A percentile compares a stretch with the other conserved stretches of the same genome.
Conservation (phyloP, 495 filamentous ascomycete species). For the Tricharina praecox region DNA sequence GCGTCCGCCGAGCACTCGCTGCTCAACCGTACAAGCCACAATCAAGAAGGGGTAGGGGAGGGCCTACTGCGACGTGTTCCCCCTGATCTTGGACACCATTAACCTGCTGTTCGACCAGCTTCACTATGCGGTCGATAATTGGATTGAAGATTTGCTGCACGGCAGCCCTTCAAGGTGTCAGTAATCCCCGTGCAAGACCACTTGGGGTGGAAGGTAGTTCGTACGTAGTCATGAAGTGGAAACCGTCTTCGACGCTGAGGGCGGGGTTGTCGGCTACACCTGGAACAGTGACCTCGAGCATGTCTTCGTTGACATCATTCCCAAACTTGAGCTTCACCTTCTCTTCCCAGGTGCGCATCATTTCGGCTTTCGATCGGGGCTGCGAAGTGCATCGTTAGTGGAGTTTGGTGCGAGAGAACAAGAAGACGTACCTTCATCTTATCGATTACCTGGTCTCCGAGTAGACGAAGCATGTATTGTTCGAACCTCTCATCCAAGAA, state of each 20-base stretch:
- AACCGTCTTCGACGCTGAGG: slow-evolving; percentile 44
- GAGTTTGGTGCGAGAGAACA: not conserved
- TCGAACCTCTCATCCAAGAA: slow-evolving; percentile 40
- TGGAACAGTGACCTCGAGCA: slow-evolving; percentile 36
- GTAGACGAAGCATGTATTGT: slow-evolving; percentile 48
- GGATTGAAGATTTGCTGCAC: slow-evolving; percentile 39
- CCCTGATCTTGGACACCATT: slow-evolving; percentile 23
- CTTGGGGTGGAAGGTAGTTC: not conserved
- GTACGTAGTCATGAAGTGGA: slow-evolving; percentile 39
- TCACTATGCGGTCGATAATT: slow-evolving; percentile 41
- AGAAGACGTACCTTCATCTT: not conserved
- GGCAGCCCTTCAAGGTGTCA: not conserved
- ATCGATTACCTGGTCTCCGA: slow-evolving; percentile 46
- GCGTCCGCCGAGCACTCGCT: too few relatives aligned
- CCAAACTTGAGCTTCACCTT: slow-evolving; percentile 29
- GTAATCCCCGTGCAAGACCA: not conserved
- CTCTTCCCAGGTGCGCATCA: slow-evolving; percentile 28
- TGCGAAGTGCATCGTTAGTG: too few relatives aligned
- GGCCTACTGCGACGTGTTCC: slow-evolving; percentile 12
- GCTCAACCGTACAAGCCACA: too few relatives aligned
- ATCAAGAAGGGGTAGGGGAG: slow-evolving; percentile 3
- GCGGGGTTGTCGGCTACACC: slow-evolving; percentile 54
- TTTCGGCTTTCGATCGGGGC: slow-evolving; percentile 25
- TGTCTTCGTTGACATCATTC: slow-evolving; percentile 16
- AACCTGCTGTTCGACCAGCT: slow-evolving; percentile 44